Base-by-base conservation (phyloP, 1,139 yeast genomes). In the Suhomyces atakaporum region DNA sequence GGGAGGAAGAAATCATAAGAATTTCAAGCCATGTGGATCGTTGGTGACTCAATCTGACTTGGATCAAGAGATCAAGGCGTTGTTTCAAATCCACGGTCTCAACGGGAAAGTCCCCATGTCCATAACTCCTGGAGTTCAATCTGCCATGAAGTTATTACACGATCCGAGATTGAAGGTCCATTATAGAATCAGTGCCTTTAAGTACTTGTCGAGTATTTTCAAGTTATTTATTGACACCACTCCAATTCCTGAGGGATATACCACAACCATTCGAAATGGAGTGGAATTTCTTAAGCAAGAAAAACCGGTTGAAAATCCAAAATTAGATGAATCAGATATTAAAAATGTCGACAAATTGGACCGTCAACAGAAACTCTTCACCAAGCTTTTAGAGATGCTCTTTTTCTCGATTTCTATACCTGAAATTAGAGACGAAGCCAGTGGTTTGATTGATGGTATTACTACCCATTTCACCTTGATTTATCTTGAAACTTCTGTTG, bases 1-100 rank as follows among this genome's bases (percentile, higher is more conserved):
- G 27, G 99, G 99, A 25, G 99, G 99, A 2, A 76, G 98, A 57
- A 92, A 92, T 52, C 82, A 97, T 49, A 80, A 84, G 36, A 88
- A 87, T 56, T 71, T 90, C 51, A 79, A 79, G 44, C 86, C 94
- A 2, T 87, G 89, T 30, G 66, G 75, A 32, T 81, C 81, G 37
- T 67, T 92, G 47, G 68, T 72, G 29, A 66, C 79, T 0, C 75
- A 75, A 39, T 69, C 79, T 0, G 77, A 76, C 29, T 60, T 82
- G 11, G 82, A 83, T 43, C 87, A 84, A 50, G 86, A 84, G 42
- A 69, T 85, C 7, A 71, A 78, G 28, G 89, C 92, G 0, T 58
- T 79, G 37, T 79, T 90, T 56, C 73, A 73, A 37, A 76, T 89
- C 25, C 81, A 84, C 45, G 96, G 96, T 1, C 61, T 88, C 33